phyloP scores from a whole-genome alignment of 495 filamentous ascomycete genomes.

The Tetracladium setigerum region DNA sequence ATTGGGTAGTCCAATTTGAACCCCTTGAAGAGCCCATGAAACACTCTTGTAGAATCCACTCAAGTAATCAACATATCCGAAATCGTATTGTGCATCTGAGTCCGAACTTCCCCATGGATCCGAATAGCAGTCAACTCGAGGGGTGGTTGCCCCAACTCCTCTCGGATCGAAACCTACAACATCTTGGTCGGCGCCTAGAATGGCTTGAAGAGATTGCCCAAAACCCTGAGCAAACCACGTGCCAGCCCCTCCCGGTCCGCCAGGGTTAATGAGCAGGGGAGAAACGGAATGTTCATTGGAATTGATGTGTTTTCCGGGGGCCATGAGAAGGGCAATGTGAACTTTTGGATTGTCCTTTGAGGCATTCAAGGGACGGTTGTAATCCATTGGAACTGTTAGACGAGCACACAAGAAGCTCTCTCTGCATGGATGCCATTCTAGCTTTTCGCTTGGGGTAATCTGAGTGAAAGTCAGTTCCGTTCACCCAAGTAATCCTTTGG shows the following conservation, averaged over 20 bases:
- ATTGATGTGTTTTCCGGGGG: slow-evolving; percentile 19
- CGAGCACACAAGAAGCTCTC: slow-evolving; percentile 30
- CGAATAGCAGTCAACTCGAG: slow-evolving; percentile 41
- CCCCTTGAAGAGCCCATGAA: slow-evolving; percentile 1
- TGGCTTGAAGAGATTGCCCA: slow-evolving; percentile 23
- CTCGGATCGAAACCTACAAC: slow-evolving; percentile 51
- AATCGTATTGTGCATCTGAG: not conserved
- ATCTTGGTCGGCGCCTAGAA: slow-evolving; percentile 28
- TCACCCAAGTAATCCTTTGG: slow-evolving; percentile 3
- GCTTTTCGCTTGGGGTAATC: slow-evolving; percentile 36
- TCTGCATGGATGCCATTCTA: slow-evolving; percentile 30
- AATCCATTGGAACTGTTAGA: slow-evolving; percentile 39
- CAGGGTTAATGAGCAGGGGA: slow-evolving; percentile 35
- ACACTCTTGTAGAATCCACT: slow-evolving; percentile 11
- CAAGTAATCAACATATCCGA: slow-evolving; percentile 12
- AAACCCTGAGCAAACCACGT: slow-evolving; percentile 15
- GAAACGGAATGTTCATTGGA: slow-evolving; percentile 23
- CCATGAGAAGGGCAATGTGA: slow-evolving; percentile 13
- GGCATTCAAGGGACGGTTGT: slow-evolving; percentile 29
- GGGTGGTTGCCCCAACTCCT: slow-evolving; percentile 43
- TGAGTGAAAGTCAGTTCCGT: slow-evolving; percentile 11
- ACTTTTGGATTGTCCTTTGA: slow-evolving; percentile 28
- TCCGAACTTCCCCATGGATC: not conserved
- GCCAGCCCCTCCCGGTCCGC: slow-evolving; percentile 37
- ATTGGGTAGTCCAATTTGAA: slow-evolving; percentile 26